Evolutionary conservation across 2,329 filamentous ascomycete genomes (phyloP).

Genomic region (Curvularia eragrostidis): DNA sequence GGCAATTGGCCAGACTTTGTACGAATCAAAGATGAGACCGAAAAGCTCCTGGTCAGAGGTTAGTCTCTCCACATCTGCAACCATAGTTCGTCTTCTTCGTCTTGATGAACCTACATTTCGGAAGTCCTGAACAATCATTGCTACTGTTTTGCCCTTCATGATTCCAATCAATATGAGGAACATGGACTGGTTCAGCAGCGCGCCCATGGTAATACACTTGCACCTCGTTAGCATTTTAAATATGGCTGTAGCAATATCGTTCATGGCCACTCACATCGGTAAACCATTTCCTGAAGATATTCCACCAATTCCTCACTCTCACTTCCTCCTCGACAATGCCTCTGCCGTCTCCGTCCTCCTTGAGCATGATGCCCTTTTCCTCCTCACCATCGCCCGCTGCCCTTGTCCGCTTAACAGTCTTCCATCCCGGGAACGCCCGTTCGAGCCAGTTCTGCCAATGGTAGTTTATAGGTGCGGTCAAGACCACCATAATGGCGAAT

Average conservation of each 20-base stretch:
- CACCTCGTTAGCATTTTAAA: slow-evolving; percentile 13
- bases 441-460: slow-evolving; percentile 86
- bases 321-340: slow-evolving; percentile 38
- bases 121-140: slow-evolving; percentile 43
- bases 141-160: slow-evolving; percentile 47
- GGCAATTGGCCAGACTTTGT: slow-evolving; percentile 75
- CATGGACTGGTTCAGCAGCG: slow-evolving; percentile 68
- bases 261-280: slow-evolving; percentile 58
- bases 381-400: slow-evolving; percentile 30
- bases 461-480: slow-evolving; percentile 82
- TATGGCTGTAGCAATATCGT: neutral
- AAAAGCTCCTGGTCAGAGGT: slow-evolving; percentile 35
- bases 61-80: slow-evolving; percentile 28
- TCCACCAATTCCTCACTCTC: slow-evolving; percentile 53
- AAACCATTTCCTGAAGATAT: slow-evolving; percentile 70
- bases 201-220: slow-evolving; percentile 66
- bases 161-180: slow-evolving; percentile 69
- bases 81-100: neutral
- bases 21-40: slow-evolving; percentile 63
- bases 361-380: slow-evolving; percentile 39
- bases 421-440: slow-evolving; percentile 69
- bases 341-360: slow-evolving; percentile 39
- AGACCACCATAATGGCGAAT: slow-evolving; percentile 65
- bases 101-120: slow-evolving; percentile 45
- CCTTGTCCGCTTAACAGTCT: slow-evolving; percentile 30